phyloP scores from a whole-genome alignment of 352 stramenopile species.

The Phytophthora pseudosyringae region DNA sequence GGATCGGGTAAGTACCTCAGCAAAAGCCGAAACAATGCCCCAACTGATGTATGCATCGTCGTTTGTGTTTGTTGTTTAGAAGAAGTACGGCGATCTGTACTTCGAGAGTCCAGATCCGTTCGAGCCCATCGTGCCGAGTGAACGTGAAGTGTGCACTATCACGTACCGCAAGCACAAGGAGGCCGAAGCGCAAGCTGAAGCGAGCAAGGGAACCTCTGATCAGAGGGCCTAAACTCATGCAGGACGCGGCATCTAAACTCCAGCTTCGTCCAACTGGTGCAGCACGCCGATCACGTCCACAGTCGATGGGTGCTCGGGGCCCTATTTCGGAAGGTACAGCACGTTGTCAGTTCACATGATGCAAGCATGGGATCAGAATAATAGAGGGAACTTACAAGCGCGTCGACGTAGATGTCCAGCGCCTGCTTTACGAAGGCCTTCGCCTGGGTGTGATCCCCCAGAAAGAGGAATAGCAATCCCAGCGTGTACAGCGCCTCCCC shows the following conservation, averaged over 20 bases:
- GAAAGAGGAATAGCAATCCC: slow-evolving; percentile 58
- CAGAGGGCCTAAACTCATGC: not conserved
- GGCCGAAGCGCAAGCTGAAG: slow-evolving; percentile 3
- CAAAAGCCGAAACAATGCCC: not conserved
- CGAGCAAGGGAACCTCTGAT: slow-evolving; percentile 4
- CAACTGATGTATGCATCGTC: not conserved
- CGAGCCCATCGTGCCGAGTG: slow-evolving; percentile 57
- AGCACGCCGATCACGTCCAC: slow-evolving; percentile 62
- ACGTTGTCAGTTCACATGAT: slow-evolving; percentile 6
- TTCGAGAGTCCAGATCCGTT: slow-evolving; percentile 79
- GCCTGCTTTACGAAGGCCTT: slow-evolving; percentile 61
- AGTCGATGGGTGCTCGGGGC: slow-evolving; percentile 63
- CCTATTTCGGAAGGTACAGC: slow-evolving; percentile 28
- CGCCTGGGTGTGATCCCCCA: slow-evolving; percentile 53
- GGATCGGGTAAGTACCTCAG: slow-evolving; percentile 40
- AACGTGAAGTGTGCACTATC: slow-evolving; percentile 68
- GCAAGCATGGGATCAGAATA: slow-evolving; percentile 2
- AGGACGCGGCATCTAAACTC: slow-evolving; percentile 31
- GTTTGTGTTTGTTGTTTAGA: slow-evolving; percentile 25
- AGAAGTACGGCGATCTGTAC: slow-evolving; percentile 66
- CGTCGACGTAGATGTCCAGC: slow-evolving; percentile 62
- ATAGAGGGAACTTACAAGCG: slow-evolving; percentile 47
- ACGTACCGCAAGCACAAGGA: slow-evolving; percentile 51
- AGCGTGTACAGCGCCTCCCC: slow-evolving; percentile 72
- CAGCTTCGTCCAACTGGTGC: slow-evolving; percentile 55